Conservation (phyloP, 2,329 filamentous ascomycete species). For the Ophiocordyceps robertsii region DNA sequence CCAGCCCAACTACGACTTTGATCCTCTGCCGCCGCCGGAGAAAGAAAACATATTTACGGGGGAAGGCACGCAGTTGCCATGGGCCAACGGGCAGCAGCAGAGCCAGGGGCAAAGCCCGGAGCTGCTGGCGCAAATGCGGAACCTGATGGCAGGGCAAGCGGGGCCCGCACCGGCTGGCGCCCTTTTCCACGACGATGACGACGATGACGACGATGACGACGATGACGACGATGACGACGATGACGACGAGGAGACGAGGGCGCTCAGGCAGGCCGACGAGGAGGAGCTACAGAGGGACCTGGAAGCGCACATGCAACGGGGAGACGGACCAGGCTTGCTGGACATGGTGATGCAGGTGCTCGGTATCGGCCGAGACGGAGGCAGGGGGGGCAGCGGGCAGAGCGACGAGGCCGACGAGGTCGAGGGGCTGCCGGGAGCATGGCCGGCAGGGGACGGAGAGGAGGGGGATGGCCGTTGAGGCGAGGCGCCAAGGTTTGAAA, state of each 20-base stretch:
- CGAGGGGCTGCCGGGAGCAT: slow-evolving; percentile 16
- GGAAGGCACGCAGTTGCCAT: slow-evolving; percentile 27
- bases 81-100: slow-evolving; percentile 16
- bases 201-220: slow-evolving; percentile 14
- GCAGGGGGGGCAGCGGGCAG: background rate
- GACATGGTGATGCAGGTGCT: slow-evolving; percentile 12
- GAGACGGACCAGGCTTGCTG: slow-evolving; percentile 14
- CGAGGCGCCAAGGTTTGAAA: too few relatives aligned
- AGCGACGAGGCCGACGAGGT: slow-evolving; percentile 1
- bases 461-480: background rate
- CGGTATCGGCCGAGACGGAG: slow-evolving; percentile 5
- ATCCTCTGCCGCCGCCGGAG: slow-evolving; percentile 62
- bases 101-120: slow-evolving; percentile 6
- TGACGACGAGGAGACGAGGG: slow-evolving; percentile 12
- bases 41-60: slow-evolving; percentile 37
- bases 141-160: slow-evolving; percentile 12
- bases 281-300: slow-evolving; percentile 19
- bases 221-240: slow-evolving; percentile 8
- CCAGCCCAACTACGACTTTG: slow-evolving; percentile 61
- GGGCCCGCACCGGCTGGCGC: background rate
- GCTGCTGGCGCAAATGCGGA: slow-evolving; percentile 14
- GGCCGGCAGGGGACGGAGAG: slow-evolving; percentile 16
- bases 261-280: slow-evolving; percentile 13
- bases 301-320: slow-evolving; percentile 12
- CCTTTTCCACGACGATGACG: slow-evolving; percentile 3